Evolutionary conservation across 2,329 filamentous ascomycete genomes (phyloP), one percentile per base, ranked within the genome.

Genomic region (Zarea fungicola): DNA sequence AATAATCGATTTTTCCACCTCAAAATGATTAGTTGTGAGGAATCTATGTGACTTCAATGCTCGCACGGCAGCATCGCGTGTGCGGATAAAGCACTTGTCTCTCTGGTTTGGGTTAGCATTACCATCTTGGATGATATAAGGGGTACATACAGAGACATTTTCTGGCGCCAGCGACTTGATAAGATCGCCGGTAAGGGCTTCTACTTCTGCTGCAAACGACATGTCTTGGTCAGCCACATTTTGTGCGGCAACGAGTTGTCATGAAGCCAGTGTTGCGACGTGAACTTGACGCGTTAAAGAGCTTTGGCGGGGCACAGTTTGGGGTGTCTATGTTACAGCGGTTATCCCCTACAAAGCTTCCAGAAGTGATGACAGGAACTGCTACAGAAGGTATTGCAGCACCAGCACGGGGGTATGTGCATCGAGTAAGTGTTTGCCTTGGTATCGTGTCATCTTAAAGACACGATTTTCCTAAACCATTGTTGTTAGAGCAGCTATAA

Each of bases 21-120:
- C 82, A 60, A 91, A 91, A 56, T 88, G 85, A 59, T 92, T 88
- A 1, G 84, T 88, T 31, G 85, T 78, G 28, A 78, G 70, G 62
- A 79, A 81, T 40, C 66, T 77, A 55, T 82, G 73, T 26, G 76
- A 67, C 42, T 76, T 77, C 29, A 85, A 62, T 40, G 61, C 72
- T 25, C 73, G 74, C 25, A 83, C 58, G 29, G 73, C 69, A 21
- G 67, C 68, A 45, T 84, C 77, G 48, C 70, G 74, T 19, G 71
- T 65, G 14, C 65, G 51, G 36, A 67, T 70, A 56, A 78, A 74
- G 52, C 61, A 66, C 16, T 65, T 54, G 42, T 61, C 56, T 48
- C 60, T 54, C 59, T 65, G 31, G 40, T 34, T 16, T 34, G 2
- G 23, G 40, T 55, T 42, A 55, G 45, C 26, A n/a, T n/a, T n/a